Base-by-base conservation (phyloP, 2,329 filamentous ascomycete genomes). In the Colletotrichum endophyticum region DNA sequence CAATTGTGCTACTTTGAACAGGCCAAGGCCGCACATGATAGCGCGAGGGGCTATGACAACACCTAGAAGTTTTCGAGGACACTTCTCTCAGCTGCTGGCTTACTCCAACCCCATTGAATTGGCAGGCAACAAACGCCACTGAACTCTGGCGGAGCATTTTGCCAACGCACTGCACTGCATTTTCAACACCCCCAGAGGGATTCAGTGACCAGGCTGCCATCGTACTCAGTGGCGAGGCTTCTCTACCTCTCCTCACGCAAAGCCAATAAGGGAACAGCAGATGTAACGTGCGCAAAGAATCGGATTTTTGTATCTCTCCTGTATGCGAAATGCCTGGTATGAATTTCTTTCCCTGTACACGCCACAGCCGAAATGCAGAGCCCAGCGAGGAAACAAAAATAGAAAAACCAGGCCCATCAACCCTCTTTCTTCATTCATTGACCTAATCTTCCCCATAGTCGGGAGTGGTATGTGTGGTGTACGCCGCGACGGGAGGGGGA, bases 281-380 rank as follows among this genome's bases (percentile, higher is more conserved):
- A 4, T 56, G 39, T 73, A 76, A 73, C 74, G 74, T 78, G 77
- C 76, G 76, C 76, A 78, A 78, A 78, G 76, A 79, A 76, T 73
- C 72, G 77, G 75, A 73, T 76, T 85, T 86, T 81, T 82, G 76
- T 77, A 72, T 78, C 79, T 80, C 83, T 86, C 83, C 85, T 87
- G 87, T 86, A 88, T 88, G 86, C 87, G 85, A 87, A 76, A 86
- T 84, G 85, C 87, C 85, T 87, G 82, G 86, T 88, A 87, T 88
- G 84, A 87, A 68, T 76, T 77, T 75, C 76, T 77, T 87, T 85
- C 86, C 87, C 86, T 86, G 86, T 88, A 87, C 87, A 88, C 87
- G 87, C 87, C 87, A 83, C 86, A 88, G 86, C 87, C 87, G 83
- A 88, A 88, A 89, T 89, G 87, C 87, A 89, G 87, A 88, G 85